phyloP scores from a whole-genome alignment of 106 monocot species.

The Dendrobium officinale region DNA sequence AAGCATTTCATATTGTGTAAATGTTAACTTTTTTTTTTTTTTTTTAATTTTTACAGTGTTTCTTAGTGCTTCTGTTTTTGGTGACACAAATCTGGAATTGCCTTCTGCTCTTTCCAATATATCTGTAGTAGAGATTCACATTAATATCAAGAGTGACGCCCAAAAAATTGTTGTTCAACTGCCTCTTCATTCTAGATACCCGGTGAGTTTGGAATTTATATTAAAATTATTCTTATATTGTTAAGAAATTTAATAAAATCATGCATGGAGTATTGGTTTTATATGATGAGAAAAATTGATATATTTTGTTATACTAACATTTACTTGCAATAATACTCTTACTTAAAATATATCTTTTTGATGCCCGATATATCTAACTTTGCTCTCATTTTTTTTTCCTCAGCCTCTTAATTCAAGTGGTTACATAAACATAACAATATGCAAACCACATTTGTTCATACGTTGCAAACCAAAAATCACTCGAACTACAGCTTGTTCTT shows the following conservation, averaged over 20 bases:
- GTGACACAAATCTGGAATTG: slow-evolving; percentile 81
- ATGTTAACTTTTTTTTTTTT: background rate
- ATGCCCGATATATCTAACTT: background rate
- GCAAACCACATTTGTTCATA: slow-evolving; percentile 35
- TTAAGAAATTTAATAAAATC: background rate
- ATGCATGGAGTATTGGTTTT: background rate
- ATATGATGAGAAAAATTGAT: background rate
- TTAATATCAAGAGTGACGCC: slow-evolving; percentile 3
- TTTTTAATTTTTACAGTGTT: slow-evolving; percentile 36
- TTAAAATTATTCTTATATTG: background rate
- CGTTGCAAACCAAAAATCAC: background rate
- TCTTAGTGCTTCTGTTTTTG: slow-evolving; percentile 63
- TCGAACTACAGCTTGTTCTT: background rate
- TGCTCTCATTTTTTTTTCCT: background rate
- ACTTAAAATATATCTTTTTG: background rate
- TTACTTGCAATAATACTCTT: background rate
- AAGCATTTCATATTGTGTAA: background rate
- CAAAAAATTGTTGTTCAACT: slow-evolving; percentile 30
- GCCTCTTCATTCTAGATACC: slow-evolving; percentile 92
- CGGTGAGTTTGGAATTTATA: slow-evolving; percentile 39
- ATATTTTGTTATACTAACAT: background rate
- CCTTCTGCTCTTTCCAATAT: slow-evolving; percentile 80
- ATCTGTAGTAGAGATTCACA: slow-evolving; percentile 69
- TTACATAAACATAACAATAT: slow-evolving; percentile 38
- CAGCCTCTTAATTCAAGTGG: slow-evolving; percentile 50